Percentiles rank a stretch among this genome's conserved stretches.
These are phyloP conservation scores for Mucor irregularis DNA, from an alignment of 371 early-diverging fungal genomes.

Conservation along the genomic window DNA sequence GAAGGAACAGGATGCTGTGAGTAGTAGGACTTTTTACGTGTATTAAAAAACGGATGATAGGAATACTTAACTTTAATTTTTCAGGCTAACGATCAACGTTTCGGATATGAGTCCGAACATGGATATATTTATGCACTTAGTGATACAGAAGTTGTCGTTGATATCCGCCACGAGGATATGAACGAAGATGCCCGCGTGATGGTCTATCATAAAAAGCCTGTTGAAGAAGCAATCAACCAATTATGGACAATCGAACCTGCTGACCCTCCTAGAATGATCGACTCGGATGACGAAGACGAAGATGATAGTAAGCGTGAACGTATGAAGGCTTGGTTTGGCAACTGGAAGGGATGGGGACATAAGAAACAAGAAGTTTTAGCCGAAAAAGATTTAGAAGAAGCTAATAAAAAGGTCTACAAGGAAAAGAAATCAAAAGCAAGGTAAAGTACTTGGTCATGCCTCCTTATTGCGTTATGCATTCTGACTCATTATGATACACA, in stretches of 20 bases:
- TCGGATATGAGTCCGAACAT: constrained; percentile 27
- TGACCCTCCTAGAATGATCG: constrained; percentile 27
- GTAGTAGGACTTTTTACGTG: too few relatives aligned
- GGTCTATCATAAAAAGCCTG: constrained; percentile 23
- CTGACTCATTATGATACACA: too few relatives aligned
- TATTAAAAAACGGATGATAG: not conserved
- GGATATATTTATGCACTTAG: constrained; percentile 31
- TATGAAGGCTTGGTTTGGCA: constrained; percentile 36
- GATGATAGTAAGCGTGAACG: constrained; percentile 37
- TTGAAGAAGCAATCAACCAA: constrained; percentile 26
- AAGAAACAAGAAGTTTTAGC: constrained; percentile 24
- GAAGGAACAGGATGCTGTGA: constrained; percentile 40
- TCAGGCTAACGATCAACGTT: constrained; percentile 32
- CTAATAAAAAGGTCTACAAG: constrained; percentile 36
- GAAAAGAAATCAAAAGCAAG: constrained; percentile 32
- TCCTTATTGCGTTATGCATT: too few relatives aligned
- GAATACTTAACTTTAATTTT: not conserved
- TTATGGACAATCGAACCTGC: constrained; percentile 27
- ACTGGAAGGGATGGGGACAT: constrained; percentile 32
- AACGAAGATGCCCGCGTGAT: constrained; percentile 27
- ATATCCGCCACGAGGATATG: constrained; percentile 26
- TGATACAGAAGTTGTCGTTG: constrained; percentile 23
- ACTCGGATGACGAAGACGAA: constrained; percentile 33
- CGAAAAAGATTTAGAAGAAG: constrained; percentile 31
- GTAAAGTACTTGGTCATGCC: not conserved